Evolutionary conservation across 768 basidiomycete genomes (phyloP).

Genomic region (Pulveroboletus sp.): DNA sequence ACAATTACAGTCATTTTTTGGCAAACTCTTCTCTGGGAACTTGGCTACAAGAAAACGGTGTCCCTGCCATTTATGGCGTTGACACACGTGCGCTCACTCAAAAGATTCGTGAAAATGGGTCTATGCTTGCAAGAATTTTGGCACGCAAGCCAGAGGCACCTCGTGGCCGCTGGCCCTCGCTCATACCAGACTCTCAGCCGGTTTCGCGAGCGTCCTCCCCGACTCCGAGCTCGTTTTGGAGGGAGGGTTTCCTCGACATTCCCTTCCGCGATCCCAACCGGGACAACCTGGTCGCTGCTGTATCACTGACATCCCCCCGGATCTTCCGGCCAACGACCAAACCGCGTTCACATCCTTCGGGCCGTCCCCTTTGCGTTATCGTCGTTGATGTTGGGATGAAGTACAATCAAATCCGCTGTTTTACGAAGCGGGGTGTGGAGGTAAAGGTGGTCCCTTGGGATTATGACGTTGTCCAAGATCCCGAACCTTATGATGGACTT

Average conservation of each 20-base stretch:
- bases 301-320: slow-evolving; percentile 68
- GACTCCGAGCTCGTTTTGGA: slow-evolving; percentile 57
- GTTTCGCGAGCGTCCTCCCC: slow-evolving; percentile 52
- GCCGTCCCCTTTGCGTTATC: slow-evolving; percentile 76
- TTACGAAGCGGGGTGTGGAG: slow-evolving; percentile 86
- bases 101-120: slow-evolving; percentile 91
- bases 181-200: slow-evolving; percentile 35
- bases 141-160: slow-evolving; percentile 51
- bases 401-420: slow-evolving; percentile 98
- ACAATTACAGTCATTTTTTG: slow-evolving; percentile 92
- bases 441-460: slow-evolving; percentile 98
- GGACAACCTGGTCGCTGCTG: slow-evolving; percentile 85
- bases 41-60: slow-evolving; percentile 93
- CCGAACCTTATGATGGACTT: slow-evolving; percentile 85
- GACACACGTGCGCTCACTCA: slow-evolving; percentile 97
- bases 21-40: slow-evolving; percentile 80
- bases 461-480: slow-evolving; percentile 79
- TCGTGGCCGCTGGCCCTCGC: slow-evolving; percentile 33
- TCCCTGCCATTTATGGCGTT: slow-evolving; percentile 93
- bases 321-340: slow-evolving; percentile 57
- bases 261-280: slow-evolving; percentile 87
- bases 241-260: slow-evolving; percentile 76
- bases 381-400: slow-evolving; percentile 99
- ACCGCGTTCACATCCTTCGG: slow-evolving; percentile 69
- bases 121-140: slow-evolving; percentile 83